Conservation (phyloP, 345 rosid species). For the Eucalyptus marginata region DNA sequence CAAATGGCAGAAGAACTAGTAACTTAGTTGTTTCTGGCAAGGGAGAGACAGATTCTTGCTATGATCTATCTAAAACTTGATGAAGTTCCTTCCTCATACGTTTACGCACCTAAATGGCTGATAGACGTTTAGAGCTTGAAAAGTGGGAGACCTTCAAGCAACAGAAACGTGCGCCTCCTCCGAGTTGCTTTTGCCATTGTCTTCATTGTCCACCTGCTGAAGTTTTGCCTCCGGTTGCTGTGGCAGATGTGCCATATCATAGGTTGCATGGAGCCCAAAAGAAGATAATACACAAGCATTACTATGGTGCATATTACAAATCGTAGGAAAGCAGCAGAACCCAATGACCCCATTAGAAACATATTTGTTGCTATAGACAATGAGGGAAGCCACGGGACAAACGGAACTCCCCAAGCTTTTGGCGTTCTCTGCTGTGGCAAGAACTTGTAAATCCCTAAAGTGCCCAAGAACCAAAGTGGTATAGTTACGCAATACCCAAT, state of each 20-base stretch:
- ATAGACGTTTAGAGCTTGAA: background rate
- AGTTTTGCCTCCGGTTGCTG: background rate
- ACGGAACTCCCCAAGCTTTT: constrained; percentile 58
- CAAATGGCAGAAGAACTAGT: background rate
- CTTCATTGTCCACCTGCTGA: background rate
- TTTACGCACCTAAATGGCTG: background rate
- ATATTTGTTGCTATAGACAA: constrained; percentile 44
- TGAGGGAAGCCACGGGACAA: constrained; percentile 65
- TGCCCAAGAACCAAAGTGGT: constrained; percentile 47
- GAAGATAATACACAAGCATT: constrained; percentile 40
- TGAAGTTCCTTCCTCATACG: background rate
- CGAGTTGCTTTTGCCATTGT: background rate
- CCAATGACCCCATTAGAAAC: constrained; percentile 52
- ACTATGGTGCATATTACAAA: constrained; percentile 39
- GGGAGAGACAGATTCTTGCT: background rate
- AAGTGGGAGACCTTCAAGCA: background rate
- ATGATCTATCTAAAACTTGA: background rate
- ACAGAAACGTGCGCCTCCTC: background rate
- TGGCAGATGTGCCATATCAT: constrained; percentile 44
- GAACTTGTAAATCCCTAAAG: constrained; percentile 17
- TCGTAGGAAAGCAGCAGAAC: constrained; percentile 22
- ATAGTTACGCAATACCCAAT: constrained; percentile 32
- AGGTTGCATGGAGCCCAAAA: constrained; percentile 56
- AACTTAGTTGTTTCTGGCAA: background rate
- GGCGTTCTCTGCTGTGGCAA: constrained; percentile 50